Base-by-base conservation (phyloP, 805 yeast species). In the Teunomyces barrocoloradensis region DNA sequence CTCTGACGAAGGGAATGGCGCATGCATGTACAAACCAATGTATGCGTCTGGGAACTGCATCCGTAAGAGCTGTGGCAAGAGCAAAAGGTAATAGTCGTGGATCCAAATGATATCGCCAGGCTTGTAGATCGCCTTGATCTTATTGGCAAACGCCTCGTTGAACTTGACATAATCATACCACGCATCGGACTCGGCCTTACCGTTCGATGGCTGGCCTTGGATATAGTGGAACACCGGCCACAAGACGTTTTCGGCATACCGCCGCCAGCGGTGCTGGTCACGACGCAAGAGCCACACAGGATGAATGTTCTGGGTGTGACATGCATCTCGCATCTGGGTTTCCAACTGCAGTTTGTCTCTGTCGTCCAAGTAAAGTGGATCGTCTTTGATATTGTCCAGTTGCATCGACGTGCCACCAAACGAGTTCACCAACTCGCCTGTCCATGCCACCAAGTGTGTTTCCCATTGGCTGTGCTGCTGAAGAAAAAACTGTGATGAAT, bases 161-260 rank as follows among this genome's bases (percentile, higher is more conserved):
- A 90, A 86, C 59, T 79, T 82, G 42, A 89, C 96, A 62, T 94
- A 94, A 61, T 88, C 95, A 63, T 84, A 79, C 96, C 96, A 90
- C 59, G 81, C 79, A 41, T 79, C 76, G 39, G 82, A 77, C 60
- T 88, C 92, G 33, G 77, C 81, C 27, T 78, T 74, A 4, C 88
- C 88, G 61, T 85, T 85, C 2, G 82, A 77, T 0, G 86, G 79
- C 47, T 84, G 84, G 38, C 85, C 84, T 65, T 89, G 86, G 64
- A 94, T 89, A 69, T 94, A 94, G 62, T 94, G 99, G 67, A 92
- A 83, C 2, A 89, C 85, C 1, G 97, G 97, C 98, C 99, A 94
- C 25, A 94, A 71, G 17, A 85, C 84, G 57, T 86, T 82, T 62
- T 92, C 98, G 1, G 97, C 96, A 61, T 89, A 92, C 54, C 77